phyloP scores from a whole-genome alignment of 495 filamentous ascomycete species.

The Barbatosphaeria neglecta region DNA sequence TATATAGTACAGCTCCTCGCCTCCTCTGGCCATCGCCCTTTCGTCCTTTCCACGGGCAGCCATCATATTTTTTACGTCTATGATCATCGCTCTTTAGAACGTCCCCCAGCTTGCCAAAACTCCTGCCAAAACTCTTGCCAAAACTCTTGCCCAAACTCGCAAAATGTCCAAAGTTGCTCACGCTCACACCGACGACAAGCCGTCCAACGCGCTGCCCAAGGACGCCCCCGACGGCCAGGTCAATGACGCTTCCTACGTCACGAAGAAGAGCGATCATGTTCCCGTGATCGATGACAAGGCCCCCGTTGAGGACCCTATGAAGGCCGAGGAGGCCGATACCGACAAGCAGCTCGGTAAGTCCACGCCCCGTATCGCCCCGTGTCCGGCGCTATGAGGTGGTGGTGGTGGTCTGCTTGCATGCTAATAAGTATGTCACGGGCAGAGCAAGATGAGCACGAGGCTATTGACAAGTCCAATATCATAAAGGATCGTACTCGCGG shows the following conservation, averaged over 20 bases:
- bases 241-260: conserved; percentile 20
- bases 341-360: conserved; percentile 39
- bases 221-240: conserved; percentile 11
- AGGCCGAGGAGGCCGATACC: conserved; percentile 30
- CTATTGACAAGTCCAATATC: conserved; percentile 24
- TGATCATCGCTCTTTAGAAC: too few species aligned
- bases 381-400: too few species aligned
- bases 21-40: too few species aligned
- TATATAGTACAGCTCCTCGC: too few species aligned
- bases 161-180: conserved; percentile 16
- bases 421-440: neutral
- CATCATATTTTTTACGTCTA: too few species aligned
- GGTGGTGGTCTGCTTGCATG: neutral
- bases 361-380: too few species aligned
- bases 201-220: conserved; percentile 6
- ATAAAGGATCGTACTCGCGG: conserved; percentile 19
- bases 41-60: too few species aligned
- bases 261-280: conserved; percentile 27
- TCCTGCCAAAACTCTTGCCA: neutral
- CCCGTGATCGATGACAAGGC: conserved; percentile 42
- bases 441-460: conserved; percentile 23
- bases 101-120: neutral
- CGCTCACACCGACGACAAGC: conserved; percentile 11
- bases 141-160: neutral
- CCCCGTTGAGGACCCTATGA: conserved; percentile 35